Base-by-base conservation (phyloP, 2,329 filamentous ascomycete genomes). In the Penicillium sumatraense region DNA sequence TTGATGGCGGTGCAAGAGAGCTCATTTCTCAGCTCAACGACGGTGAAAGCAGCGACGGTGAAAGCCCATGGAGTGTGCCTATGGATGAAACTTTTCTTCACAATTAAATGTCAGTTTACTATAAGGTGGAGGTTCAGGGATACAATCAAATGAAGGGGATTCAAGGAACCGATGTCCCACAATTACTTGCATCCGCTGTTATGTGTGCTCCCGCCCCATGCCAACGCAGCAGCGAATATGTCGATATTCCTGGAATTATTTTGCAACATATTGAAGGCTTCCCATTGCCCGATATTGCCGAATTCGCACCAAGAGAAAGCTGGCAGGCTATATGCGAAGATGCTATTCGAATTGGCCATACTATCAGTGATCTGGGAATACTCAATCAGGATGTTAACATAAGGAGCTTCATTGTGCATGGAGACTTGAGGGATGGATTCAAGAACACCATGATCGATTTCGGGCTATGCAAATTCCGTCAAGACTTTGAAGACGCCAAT, bases 301-400 rank as follows among this genome's bases (percentile, higher is more conserved):
- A 29, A 4, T 26, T 51, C 18, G 46, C 58, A 0, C 57, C 55
- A 14, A 50, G 33, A 24, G 55, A 59, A 9, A 35, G 16, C 8
- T 66, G 57, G 57, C 61, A 64, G 35, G 16, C 16, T n/a, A 52
- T 65, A 10, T 63, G 60, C 26, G 61, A 66, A n/a, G 58, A 65
- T 7, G 60, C 64, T 18, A 59, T 66, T 53, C 42, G 35, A 27
- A 56, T 66, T 20, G 24, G 64, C 11, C 26, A 61, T 50, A 13
- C 11, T 1, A 51, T 64, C 3, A 49, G 56, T 23, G 55, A 64
- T 46, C 52, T 20, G 3, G 62, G 56, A 16, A 59, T 67, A 40
- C 20, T 58, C 1, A 64, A 67, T 33, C n/a, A 54, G 50, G 61
- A 60, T 59, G 51, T 61, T n/a, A 65, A 60, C 33, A 42, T 57